phyloP scores from a whole-genome alignment of 192 early-diverging fungal genomes.

The Pilaira anomala region DNA sequence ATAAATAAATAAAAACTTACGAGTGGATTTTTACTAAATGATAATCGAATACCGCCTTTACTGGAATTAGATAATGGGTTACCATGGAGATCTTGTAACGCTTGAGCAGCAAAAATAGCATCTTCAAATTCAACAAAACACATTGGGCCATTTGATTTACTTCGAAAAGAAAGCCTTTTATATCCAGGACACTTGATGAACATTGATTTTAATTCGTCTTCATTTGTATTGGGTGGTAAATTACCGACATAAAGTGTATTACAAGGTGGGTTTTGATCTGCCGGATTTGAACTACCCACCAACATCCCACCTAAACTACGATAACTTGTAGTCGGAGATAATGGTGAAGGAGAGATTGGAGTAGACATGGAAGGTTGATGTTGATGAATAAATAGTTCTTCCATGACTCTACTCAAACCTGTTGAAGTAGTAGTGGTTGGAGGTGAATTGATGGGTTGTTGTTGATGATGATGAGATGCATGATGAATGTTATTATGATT shows the following conservation, averaged over 20 bases:
- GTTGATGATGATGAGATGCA: constrained; percentile 3
- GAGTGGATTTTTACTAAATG: constrained; percentile 95
- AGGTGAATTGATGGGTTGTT: neutral
- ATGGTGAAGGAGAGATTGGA: constrained; percentile 1
- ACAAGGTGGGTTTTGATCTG: constrained; percentile 97
- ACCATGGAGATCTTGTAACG: constrained; percentile 86
- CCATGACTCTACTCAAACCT: constrained; percentile 12
- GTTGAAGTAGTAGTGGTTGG: constrained; percentile 1
- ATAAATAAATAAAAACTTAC: constrained; percentile 10
- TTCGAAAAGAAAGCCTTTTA: constrained; percentile 85
- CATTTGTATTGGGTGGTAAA: constrained; percentile 84
- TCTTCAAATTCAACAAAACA: constrained; percentile 99
- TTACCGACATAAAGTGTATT: constrained; percentile 99
- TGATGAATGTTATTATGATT: constrained; percentile 8
- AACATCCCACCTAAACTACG: constrained; percentile 11
- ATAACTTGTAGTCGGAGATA: constrained; percentile 9
- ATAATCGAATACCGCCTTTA: constrained; percentile 91
- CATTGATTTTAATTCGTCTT: constrained; percentile 82
- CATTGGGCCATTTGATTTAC: constrained; percentile 95
- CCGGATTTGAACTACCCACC: constrained; percentile 54
- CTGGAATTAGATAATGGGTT: constrained; percentile 79
- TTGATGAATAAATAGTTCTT: neutral
- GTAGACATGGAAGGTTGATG: neutral
- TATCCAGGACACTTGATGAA: constrained; percentile 85
- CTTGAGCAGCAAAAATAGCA: constrained; percentile 87